phyloP scores from a whole-genome alignment of 495 filamentous ascomycete species.

The Xylona heveae region DNA sequence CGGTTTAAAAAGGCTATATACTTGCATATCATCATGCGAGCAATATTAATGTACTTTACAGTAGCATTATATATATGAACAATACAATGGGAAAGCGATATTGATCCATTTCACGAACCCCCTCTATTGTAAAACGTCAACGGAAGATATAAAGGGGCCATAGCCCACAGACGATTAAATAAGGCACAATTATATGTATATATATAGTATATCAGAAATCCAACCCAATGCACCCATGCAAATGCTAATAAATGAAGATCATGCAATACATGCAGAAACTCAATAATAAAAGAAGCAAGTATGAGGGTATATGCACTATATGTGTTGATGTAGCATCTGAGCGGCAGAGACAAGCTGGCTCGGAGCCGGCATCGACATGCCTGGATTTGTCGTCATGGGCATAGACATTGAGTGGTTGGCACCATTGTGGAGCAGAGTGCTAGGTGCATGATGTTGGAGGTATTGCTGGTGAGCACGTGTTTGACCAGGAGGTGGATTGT shows the following conservation, averaged over 20 bases:
- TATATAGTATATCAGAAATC: too few relatives aligned
- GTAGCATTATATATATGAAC: too few relatives aligned
- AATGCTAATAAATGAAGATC: background rate
- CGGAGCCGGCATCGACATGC: conserved; percentile 25
- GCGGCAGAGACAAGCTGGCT: conserved; percentile 19
- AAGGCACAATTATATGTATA: too few relatives aligned
- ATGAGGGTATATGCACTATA: conserved; percentile 7
- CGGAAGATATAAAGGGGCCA: too few relatives aligned
- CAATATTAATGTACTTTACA: too few relatives aligned
- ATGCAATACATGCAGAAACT: background rate
- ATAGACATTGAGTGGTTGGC: conserved; percentile 20
- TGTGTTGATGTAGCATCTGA: conserved; percentile 14
- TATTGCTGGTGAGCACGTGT: conserved; percentile 10
- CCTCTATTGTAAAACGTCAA: too few relatives aligned
- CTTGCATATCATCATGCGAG: too few relatives aligned
- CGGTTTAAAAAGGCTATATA: too few relatives aligned
- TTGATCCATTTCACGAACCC: too few relatives aligned
- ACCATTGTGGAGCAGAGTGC: conserved; percentile 37
- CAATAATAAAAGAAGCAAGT: background rate
- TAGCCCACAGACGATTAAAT: too few relatives aligned
- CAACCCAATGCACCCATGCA: background rate
- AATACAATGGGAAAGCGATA: too few relatives aligned
- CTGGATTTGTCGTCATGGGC: conserved; percentile 17
- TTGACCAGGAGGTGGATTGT: conserved; percentile 12
- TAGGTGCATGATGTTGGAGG: conserved; percentile 27